Conservation (phyloP, 257 asterid species). For the Catharanthus roseus region DNA sequence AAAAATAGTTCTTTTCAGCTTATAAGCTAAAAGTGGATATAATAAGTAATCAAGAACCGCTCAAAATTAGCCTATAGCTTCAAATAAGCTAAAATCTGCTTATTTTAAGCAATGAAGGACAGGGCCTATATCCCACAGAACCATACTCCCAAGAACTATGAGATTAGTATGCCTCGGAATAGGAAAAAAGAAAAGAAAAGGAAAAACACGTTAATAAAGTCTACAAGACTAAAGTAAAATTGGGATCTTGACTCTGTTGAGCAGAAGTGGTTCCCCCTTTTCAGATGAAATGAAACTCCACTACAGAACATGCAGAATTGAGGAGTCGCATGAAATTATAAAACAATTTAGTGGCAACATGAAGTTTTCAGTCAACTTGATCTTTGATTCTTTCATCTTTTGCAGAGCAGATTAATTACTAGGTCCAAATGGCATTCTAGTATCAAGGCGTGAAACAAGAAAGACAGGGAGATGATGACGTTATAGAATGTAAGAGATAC, state of each 20-base stretch:
- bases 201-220: too few species aligned
- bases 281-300: neutral
- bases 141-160: too few species aligned
- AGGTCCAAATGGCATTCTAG: neutral
- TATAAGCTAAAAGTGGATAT: too few species aligned
- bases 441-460: neutral
- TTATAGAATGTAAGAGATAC: neutral
- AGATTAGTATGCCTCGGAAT: too few species aligned
- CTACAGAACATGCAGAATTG: neutral
- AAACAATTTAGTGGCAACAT: neutral
- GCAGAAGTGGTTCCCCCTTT: neutral
- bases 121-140: too few species aligned
- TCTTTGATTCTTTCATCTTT: neutral
- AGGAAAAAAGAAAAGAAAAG: too few species aligned
- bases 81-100: too few species aligned
- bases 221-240: neutral
- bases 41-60: too few species aligned
- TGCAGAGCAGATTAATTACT: neutral
- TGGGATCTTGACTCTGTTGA: neutral
- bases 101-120: too few species aligned
- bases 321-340: neutral
- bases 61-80: too few species aligned
- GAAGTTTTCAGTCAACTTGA: constrained; percentile 3
- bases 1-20: too few species aligned
- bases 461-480: constrained; percentile 4